Evolutionary conservation across 2,329 filamentous ascomycete species (phyloP).

Genomic region (Talaromyces pinophilus): DNA sequence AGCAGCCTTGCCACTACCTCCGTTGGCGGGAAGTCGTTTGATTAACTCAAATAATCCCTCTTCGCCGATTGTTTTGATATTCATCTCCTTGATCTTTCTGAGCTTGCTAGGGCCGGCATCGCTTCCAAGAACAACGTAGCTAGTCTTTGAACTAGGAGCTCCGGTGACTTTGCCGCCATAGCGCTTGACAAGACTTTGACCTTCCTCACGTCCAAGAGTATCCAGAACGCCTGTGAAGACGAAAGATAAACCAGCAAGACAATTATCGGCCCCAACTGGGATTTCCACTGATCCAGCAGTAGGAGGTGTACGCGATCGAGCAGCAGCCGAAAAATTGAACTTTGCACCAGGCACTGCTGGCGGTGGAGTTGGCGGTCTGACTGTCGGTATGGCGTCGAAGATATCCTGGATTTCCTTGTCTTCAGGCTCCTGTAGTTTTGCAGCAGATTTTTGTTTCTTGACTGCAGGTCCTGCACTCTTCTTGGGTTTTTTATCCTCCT

Average conservation of each 20-base stretch:
- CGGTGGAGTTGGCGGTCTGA: slow-evolving; percentile 82
- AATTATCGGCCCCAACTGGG: slow-evolving; percentile 83
- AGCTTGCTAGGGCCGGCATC: slow-evolving; percentile 95
- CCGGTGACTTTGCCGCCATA: slow-evolving; percentile 90
- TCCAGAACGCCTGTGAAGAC: slow-evolving; percentile 92
- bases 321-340: slow-evolving; percentile 72
- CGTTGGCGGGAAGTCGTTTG: slow-evolving; percentile 74
- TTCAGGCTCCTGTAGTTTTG: slow-evolving; percentile 57
- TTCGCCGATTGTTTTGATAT: slow-evolving; percentile 91
- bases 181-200: slow-evolving; percentile 80
- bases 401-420: slow-evolving; percentile 77
- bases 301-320: slow-evolving; percentile 63
- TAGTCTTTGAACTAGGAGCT: slow-evolving; percentile 88
- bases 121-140: slow-evolving; percentile 83
- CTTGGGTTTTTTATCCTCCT: slow-evolving; percentile 58
- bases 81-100: slow-evolving; percentile 74
- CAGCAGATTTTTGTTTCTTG: slow-evolving; percentile 39
- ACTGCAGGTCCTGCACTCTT: slow-evolving; percentile 39
- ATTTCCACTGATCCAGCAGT: slow-evolving; percentile 67
- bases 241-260: slow-evolving; percentile 83
- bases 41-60: slow-evolving; percentile 89
- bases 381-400: slow-evolving; percentile 79
- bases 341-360: slow-evolving; percentile 66
- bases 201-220: slow-evolving; percentile 80
- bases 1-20: slow-evolving; percentile 84